Percentiles rank a stretch among this genome's conserved stretches.
Conservation (phyloP, 2,329 filamentous ascomycete species). For the Lasiodiplodia sp. region DNA sequence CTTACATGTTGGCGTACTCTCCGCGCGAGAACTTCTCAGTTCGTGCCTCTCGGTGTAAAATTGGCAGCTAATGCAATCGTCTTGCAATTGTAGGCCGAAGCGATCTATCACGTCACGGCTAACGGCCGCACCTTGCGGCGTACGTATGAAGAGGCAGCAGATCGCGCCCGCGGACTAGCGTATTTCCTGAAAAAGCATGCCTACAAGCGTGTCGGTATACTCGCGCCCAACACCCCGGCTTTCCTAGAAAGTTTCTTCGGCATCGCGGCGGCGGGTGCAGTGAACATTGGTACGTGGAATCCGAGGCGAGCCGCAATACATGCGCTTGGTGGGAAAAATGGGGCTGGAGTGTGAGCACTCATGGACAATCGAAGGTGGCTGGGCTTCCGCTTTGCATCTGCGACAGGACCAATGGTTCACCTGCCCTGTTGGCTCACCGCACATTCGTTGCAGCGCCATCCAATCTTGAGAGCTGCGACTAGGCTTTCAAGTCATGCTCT, state of each 20-base stretch:
- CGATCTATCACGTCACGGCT: slow-evolving; percentile 84
- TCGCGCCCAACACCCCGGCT: slow-evolving; percentile 91
- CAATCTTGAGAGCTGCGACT: too few relatives aligned
- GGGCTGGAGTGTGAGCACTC: neutral
- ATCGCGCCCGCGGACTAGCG: slow-evolving; percentile 84
- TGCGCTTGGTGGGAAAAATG: neutral
- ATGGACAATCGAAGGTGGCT: neutral
- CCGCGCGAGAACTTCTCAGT: neutral
- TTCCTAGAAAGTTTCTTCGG: slow-evolving; percentile 92
- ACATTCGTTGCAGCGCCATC: neutral
- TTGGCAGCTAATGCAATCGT: neutral
- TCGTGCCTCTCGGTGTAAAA: neutral
- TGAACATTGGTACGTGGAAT: slow-evolving; percentile 67
- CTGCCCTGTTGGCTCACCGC: neutral
- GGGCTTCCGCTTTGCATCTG: neutral
- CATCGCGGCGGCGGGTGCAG: slow-evolving; percentile 79
- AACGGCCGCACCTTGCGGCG: slow-evolving; percentile 77
- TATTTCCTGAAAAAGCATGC: slow-evolving; percentile 83
- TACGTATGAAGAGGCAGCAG: slow-evolving; percentile 81
- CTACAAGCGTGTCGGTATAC: slow-evolving; percentile 79
- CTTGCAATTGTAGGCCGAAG: slow-evolving; percentile 64
- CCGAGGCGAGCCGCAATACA: neutral
- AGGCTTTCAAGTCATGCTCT: too few relatives aligned
- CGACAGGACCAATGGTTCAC: neutral
- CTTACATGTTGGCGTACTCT: neutral